phyloP scores from a whole-genome alignment of 768 basidiomycete species.

The Mycena epipterygia region DNA sequence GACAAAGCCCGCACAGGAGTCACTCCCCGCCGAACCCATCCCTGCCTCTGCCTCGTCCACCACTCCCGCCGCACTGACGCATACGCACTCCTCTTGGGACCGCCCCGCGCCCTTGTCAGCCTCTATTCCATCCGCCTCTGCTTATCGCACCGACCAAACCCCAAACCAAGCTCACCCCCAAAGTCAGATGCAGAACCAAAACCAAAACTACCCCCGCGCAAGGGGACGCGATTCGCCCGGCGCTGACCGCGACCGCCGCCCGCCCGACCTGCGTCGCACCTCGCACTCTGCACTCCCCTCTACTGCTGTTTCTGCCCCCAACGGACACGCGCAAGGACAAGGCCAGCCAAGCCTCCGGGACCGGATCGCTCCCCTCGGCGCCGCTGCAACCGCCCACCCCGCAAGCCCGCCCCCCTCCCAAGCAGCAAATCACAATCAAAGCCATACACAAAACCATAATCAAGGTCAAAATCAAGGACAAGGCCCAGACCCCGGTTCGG shows the following conservation, averaged over 20 bases:
- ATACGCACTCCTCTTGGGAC: conserved; percentile 30
- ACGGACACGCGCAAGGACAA: conserved; percentile 21
- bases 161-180: too few relatives aligned
- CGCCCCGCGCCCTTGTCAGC: conserved; percentile 19
- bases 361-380: conserved; percentile 29
- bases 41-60: conserved; percentile 1
- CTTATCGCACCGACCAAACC: conserved; percentile 2
- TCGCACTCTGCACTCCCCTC: conserved; percentile 12
- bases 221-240: conserved; percentile 28
- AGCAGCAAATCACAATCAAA: background rate
- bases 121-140: conserved; percentile 1
- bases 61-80: background rate
- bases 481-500: conserved; percentile 4
- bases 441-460: background rate
- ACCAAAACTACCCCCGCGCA: conserved; percentile 12
- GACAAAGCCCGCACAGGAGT: conserved; percentile 12
- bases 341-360: conserved; percentile 32
- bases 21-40: background rate
- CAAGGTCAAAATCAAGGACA: conserved; percentile 22
- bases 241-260: conserved; percentile 35
- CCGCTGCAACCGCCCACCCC: too few relatives aligned
- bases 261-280: conserved; percentile 34
- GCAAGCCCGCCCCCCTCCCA: too few relatives aligned
- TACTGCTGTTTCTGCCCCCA: background rate
- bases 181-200: too few relatives aligned